A percentile compares a stretch with the other conserved stretches of the same genome.
Evolutionary conservation across 768 basidiomycete genomes (phyloP).

Genomic region (Calocera viscosa): DNA sequence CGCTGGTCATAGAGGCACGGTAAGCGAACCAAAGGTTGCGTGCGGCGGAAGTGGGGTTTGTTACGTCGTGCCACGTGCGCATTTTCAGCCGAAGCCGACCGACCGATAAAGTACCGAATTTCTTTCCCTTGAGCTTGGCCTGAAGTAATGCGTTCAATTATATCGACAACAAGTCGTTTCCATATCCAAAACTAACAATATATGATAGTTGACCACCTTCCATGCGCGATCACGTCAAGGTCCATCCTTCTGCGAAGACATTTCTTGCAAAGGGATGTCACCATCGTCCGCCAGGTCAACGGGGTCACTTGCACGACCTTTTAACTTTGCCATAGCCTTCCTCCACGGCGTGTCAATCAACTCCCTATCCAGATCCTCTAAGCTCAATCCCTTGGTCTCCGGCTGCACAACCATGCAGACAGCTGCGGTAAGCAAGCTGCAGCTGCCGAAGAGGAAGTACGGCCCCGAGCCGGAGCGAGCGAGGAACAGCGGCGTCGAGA

Average conservation of each 20-base stretch:
- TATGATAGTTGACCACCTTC: no score
- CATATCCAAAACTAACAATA: no score
- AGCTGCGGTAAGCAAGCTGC: conserved; percentile 26
- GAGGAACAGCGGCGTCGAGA: conserved; percentile 39
- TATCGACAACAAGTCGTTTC: no score
- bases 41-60: not conserved
- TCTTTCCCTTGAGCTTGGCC: no score
- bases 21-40: not conserved
- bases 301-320: not conserved
- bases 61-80: not conserved
- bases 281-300: no score
- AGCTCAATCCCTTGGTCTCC: conserved; percentile 35
- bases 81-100: no score
- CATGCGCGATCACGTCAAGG: no score
- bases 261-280: no score
- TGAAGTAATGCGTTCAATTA: no score
- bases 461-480: conserved; percentile 34
- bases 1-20: not conserved
- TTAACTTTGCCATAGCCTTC: not conserved
- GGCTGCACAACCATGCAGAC: conserved; percentile 33
- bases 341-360: not conserved
- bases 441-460: conserved; percentile 37
- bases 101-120: no score
- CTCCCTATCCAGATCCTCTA: conserved; percentile 32
- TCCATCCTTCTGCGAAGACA: no score